Conservation (phyloP, 139 green algal genomes). For the Microglena sp. region DNA sequence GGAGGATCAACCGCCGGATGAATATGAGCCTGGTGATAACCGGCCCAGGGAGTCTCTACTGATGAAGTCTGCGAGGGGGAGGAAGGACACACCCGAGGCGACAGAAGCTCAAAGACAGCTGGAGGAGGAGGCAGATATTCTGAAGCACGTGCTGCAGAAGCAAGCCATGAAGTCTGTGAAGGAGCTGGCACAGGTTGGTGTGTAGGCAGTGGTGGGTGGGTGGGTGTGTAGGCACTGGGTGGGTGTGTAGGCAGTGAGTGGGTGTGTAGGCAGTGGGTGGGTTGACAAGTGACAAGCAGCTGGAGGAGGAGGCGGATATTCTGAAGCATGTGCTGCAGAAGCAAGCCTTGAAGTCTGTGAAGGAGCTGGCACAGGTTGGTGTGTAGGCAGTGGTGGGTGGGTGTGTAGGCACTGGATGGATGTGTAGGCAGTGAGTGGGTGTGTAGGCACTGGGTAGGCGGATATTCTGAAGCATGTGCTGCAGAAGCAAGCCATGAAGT, state of each 20-base stretch:
- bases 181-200: constrained; percentile 86
- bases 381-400: too few relatives aligned
- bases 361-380: constrained; percentile 89
- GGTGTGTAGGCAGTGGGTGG: too few relatives aligned
- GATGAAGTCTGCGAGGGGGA: constrained; percentile 33
- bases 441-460: too few relatives aligned
- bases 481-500: constrained; percentile 84
- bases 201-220: too few relatives aligned
- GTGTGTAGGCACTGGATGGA: too few relatives aligned
- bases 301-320: constrained; percentile 82
- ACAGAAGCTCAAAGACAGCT: constrained; percentile 56
- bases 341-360: constrained; percentile 80
- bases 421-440: too few relatives aligned
- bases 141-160: constrained; percentile 78
- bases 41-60: constrained; percentile 61
- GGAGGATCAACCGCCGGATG: not conserved
- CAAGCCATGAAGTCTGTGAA: constrained; percentile 83
- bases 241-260: too few relatives aligned
- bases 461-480: constrained; percentile 81
- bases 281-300: too few relatives aligned
- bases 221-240: too few relatives aligned
- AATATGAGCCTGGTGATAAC: constrained; percentile 6
- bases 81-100: constrained; percentile 34
- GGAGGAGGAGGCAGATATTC: constrained; percentile 82
- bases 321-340: constrained; percentile 78